Evolutionary conservation across 192 early-diverging fungal genomes (phyloP).

Genomic region (Lunasporangiospora selenospora): DNA sequence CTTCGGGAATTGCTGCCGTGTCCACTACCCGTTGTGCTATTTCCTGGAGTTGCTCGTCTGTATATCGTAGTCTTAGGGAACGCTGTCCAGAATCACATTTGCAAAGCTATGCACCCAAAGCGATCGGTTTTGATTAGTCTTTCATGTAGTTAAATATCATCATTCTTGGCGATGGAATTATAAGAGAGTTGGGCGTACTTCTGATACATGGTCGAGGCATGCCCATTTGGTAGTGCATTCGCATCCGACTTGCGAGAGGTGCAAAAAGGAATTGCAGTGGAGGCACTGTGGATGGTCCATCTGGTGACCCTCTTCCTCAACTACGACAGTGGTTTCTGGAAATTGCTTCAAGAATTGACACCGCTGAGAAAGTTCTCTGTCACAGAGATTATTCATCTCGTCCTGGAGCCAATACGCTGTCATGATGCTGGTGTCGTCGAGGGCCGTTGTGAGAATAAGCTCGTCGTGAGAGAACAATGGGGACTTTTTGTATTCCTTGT

Average conservation of each 20-base stretch:
- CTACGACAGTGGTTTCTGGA: constrained; percentile 22
- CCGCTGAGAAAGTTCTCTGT: constrained; percentile 19
- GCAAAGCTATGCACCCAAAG: constrained; percentile 44
- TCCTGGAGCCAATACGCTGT: constrained; percentile 42
- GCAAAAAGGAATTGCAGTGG: constrained; percentile 76
- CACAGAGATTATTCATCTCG: constrained; percentile 23
- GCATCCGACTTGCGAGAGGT: constrained; percentile 71
- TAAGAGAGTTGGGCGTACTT: constrained; percentile 4
- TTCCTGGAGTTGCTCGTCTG: constrained; percentile 50
- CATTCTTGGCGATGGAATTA: too few relatives aligned
- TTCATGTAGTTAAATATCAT: too few relatives aligned
- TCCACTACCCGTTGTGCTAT: constrained; percentile 22
- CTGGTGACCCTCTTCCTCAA: constrained; percentile 52
- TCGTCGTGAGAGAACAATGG: constrained; percentile 98
- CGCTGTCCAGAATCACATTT: constrained; percentile 32
- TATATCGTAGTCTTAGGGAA: constrained; percentile 42
- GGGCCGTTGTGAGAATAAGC: constrained; percentile 68
- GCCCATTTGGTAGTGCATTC: constrained; percentile 65
- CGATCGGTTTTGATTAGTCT: too few relatives aligned
- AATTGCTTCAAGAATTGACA: constrained; percentile 1
- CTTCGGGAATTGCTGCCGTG: constrained; percentile 32
- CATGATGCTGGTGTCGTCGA: constrained; percentile 40
- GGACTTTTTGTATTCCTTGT: constrained; percentile 76
- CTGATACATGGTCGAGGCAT: constrained; percentile 66
- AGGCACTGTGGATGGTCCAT: constrained; percentile 74